Evolutionary conservation across 768 basidiomycete genomes (phyloP).

Genomic region (Auricularia sp.): DNA sequence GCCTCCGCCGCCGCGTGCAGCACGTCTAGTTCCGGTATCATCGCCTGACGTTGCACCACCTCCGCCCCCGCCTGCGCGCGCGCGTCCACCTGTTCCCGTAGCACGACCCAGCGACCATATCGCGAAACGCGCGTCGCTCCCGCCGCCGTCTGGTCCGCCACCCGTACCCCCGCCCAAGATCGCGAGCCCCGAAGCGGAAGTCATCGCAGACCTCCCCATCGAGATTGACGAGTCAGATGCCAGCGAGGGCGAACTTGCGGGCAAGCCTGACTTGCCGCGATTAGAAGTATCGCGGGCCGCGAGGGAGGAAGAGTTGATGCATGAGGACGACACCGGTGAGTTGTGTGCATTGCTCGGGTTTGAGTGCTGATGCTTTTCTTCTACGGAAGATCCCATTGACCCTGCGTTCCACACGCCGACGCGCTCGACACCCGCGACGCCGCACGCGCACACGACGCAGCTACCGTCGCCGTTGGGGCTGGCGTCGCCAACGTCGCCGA

Average conservation of each 20-base stretch:
- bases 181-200: background rate
- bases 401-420: constrained; percentile 46
- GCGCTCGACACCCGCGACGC: constrained; percentile 19
- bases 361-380: background rate
- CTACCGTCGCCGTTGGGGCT: constrained; percentile 6
- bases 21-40: too few species aligned
- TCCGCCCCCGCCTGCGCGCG: too few species aligned
- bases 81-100: too few species aligned
- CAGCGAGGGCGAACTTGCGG: background rate
- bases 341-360: constrained; percentile 4
- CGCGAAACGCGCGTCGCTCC: too few species aligned
- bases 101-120: too few species aligned
- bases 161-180: too few species aligned
- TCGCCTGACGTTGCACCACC: too few species aligned
- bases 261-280: background rate
- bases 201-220: background rate
- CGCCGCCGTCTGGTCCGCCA: too few species aligned
- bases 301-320: constrained; percentile 35
- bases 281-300: background rate
- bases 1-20: too few species aligned
- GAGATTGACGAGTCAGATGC: background rate
- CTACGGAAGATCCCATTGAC: constrained; percentile 53
- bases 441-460: background rate
- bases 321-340: constrained; percentile 57
- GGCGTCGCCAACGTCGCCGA: constrained; percentile 2